phyloP scores from a whole-genome alignment of 176 grass and related monocot genomes.

The Pontederia paniculata region DNA sequence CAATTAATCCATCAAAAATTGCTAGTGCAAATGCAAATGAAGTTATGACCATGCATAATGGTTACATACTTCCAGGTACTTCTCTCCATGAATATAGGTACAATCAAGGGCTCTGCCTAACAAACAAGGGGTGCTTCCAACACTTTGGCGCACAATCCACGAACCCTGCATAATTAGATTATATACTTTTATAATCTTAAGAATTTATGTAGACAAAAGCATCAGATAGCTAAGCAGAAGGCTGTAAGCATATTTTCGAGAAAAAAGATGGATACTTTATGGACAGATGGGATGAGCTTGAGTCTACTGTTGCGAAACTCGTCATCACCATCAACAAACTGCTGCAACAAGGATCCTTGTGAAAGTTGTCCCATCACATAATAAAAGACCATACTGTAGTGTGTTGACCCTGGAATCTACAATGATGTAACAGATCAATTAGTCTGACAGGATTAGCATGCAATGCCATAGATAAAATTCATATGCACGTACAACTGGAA shows the following conservation, averaged over 20 bases:
- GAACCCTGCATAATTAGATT: constrained; percentile 48
- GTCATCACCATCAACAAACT: constrained; percentile 82
- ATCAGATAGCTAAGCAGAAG: not conserved
- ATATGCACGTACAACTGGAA: too few relatives aligned
- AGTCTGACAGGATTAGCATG: too few relatives aligned
- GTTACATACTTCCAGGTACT: constrained; percentile 80
- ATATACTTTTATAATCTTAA: too few relatives aligned
- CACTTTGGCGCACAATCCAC: constrained; percentile 94
- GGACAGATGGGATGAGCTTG: constrained; percentile 94
- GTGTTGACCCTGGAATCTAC: constrained; percentile 80
- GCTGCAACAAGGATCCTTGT: constrained; percentile 73
- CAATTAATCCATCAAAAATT: not conserved
- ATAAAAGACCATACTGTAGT: constrained; percentile 94
- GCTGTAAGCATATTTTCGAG: not conserved
- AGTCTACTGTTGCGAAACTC: constrained; percentile 88
- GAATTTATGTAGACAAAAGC: not conserved
- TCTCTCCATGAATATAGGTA: constrained; percentile 66
- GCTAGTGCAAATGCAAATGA: not conserved
- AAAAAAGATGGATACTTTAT: constrained; percentile 45
- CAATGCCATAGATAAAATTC: too few relatives aligned
- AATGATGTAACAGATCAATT: constrained; percentile 2
- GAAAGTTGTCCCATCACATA: constrained; percentile 54
- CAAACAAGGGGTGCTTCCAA: constrained; percentile 82
- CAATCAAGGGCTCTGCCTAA: constrained; percentile 92
- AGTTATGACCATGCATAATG: not conserved